Evolutionary conservation across 1,284 basidiomycete species (phyloP), one percentile per base, ranked within the genome.

Genomic region (Earliella scabrosa): DNA sequence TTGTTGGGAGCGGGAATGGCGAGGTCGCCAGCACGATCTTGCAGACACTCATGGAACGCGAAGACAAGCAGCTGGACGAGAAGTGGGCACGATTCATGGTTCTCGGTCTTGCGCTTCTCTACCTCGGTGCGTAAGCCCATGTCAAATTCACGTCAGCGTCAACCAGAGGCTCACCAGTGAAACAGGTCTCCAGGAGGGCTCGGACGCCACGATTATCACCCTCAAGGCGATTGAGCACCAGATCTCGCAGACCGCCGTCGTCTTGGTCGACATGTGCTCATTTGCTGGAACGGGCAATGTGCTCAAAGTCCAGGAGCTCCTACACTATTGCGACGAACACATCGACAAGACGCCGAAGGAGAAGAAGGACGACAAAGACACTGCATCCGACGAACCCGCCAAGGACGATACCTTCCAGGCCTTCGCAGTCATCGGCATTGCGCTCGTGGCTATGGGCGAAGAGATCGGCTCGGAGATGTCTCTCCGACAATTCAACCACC

Each of bases 401-500:
- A 75, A 80, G 56, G 85, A 93, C 59, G 91, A 97, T 64, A 89
- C 90, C 34, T 95, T 93, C 82, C 94, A 98, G 74, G 86, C 93
- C 1, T 93, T 98, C 64, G 93, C 97, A 13, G 95, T 97, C 38
- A 82, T 99, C 43, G 97, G 94, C 40, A 94, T 99, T 65, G 92
- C 97, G 0, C 75, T 99, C 46, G 92, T 99, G 39, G 91, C 97
- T 1, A 99, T 99, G 96, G 97, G 97, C 38, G 97, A 99, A 74
- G 97, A 99, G 45, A 90, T 99, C 44, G 97, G 97, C 49, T 88
- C 96, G 3, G 95, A 99, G 75, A 99, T 99, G 96, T 90, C 92
- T 3, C 75, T 97, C 61, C 79, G 95, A 65, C 93, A 95, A 68
- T 95, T 98, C 80, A 96, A 97, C 73, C 95, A 98, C 71, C 77